Base-by-base conservation (phyloP, 148 eudicot species). In the Vaccinium vitisidaea region DNA sequence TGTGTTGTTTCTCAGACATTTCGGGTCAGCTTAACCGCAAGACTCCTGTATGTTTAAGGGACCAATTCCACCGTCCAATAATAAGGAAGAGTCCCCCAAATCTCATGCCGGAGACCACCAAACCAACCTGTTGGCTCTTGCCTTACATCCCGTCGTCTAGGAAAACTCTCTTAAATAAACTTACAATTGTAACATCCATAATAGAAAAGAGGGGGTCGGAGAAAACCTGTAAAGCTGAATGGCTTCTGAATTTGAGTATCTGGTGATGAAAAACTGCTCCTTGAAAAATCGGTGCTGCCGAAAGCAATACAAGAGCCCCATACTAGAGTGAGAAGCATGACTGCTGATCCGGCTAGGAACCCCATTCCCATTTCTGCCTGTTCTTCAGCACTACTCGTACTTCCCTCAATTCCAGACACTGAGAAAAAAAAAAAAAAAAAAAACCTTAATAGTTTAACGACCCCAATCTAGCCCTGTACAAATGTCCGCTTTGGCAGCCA, bases 321-420 rank as follows among this genome's bases (percentile, higher is more conserved):
- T 23, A 88, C 46, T 4, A 90, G 80, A n/a, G 91, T 90, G 13
- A 90, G 86, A 83, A 82, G 73, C 87, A 88, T 70, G 55, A 84
- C 85, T 65, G 90, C 86, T 65, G 89, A 77, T 69, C 91, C 91
- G 0, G 90, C 86, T n/a, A 87, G 82, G 2, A 90, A 7, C 16
- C 85, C 88, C 86, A 90, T 80, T 18, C 88, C 88, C 53, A 84
- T 55, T 14, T 75, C 83, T 48, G 88, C 90, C 23, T 86, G 77
- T 56, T 82, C 69, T 79, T 80, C 80, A 27, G 86, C 90, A 23
- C 69, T 80, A 12, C 67, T 80, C 5, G 16, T 43, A 9, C 80
- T 54, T 53, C 78, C 77, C 27, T 76, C 55, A 83, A 89, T 80
- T 67, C 87, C 85, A 6, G 90, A 84, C 79, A 49, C 90, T 89